A percentile compares a stretch with the other conserved stretches of the same genome.
These are phyloP conservation scores for Kockiozyma suomiensis DNA, from an alignment of 805 yeast species.

Conservation along the genomic window DNA sequence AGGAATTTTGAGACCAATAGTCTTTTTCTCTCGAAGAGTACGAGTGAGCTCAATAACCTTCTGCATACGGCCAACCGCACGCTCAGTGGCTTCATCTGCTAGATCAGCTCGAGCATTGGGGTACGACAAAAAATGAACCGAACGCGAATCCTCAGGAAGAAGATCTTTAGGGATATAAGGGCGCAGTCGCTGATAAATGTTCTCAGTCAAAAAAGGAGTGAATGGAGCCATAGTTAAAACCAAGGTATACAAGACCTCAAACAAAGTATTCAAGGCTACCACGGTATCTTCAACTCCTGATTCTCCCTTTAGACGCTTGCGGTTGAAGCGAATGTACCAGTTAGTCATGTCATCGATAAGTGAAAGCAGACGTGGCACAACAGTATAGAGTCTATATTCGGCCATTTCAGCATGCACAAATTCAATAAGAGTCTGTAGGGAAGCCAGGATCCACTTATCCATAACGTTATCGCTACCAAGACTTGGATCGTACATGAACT, in stretches of 20 bases:
- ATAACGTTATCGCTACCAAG: constrained; percentile 77
- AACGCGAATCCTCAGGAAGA: constrained; percentile 64
- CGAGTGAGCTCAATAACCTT: constrained; percentile 95
- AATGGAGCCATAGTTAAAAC: constrained; percentile 98
- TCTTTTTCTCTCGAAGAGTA: constrained; percentile 93
- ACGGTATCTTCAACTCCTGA: constrained; percentile 81
- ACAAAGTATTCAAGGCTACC: constrained; percentile 84
- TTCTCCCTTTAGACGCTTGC: constrained; percentile 97
- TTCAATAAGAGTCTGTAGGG: constrained; percentile 87
- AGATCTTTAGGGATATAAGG: constrained; percentile 52
- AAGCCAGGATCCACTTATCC: constrained; percentile 97
- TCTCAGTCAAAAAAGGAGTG: constrained; percentile 94
- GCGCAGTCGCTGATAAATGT: constrained; percentile 76
- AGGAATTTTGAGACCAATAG: constrained; percentile 92
- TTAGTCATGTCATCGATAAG: constrained; percentile 94
- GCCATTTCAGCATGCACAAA: constrained; percentile 89
- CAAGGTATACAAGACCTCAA: constrained; percentile 85
- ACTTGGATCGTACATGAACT: constrained; percentile 70
- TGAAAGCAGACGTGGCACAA: constrained; percentile 85
- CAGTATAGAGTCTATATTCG: constrained; percentile 89
- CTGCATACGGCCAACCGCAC: constrained; percentile 94
- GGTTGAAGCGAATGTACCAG: constrained; percentile 98
- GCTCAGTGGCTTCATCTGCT: constrained; percentile 79
- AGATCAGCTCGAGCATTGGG: constrained; percentile 81
- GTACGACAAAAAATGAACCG: constrained; percentile 92